Base-by-base conservation (phyloP, 202 grass and related monocot genomes). In the Cymbopogon flexuosus region DNA sequence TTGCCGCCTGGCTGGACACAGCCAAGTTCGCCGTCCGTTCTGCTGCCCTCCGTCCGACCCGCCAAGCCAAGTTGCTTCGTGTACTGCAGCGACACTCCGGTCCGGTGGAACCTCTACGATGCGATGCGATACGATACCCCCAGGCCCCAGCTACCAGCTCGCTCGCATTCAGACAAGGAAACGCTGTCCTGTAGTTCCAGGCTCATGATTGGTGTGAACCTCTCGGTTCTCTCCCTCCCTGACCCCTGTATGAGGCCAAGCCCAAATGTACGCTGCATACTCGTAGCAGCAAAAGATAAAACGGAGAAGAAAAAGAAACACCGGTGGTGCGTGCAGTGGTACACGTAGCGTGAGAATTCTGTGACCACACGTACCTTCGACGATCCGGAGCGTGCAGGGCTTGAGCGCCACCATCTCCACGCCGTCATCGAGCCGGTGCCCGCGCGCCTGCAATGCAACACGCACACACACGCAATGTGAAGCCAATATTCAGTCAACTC, bases 331-430 rank as follows among this genome's bases (percentile, higher is more conserved):
- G 36, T 37, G 21, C 10, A 15, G 12, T 27, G 27, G 27, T 27
- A 27, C 2, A 27, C 27, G 3, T 18, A 31, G 62, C 68, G 73
- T 84, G 33, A n/a, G n/a, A 54, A 33, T 54, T 63, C 11, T 54
- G 70, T 40, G n/a, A 14, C 8, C 85, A 80, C 82, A 80, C 87
- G 3, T 84, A 99, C 96, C 96, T 99, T 99, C 85, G 15, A 81
- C 71, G 41, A 99, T 85, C 30, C 62, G 83, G 22, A 99, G 90
- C 24, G 84, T 41, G 73, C 90, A 93, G 47, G 96, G 96, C 22
- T 90, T 99, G 0, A 99, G 87, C 23, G 87, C 79, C 80, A 85
- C 62, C 78, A 99, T 81, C 76, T 99, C 96, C 77, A 96, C 88
- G 84, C 84, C 87, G 51, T 93, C 90, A 5, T 90, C 87, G 8